A percentile compares a stretch with the other conserved stretches of the same genome.
Conservation (phyloP, 495 filamentous ascomycete species). For the Alectoria sarmentosa region DNA sequence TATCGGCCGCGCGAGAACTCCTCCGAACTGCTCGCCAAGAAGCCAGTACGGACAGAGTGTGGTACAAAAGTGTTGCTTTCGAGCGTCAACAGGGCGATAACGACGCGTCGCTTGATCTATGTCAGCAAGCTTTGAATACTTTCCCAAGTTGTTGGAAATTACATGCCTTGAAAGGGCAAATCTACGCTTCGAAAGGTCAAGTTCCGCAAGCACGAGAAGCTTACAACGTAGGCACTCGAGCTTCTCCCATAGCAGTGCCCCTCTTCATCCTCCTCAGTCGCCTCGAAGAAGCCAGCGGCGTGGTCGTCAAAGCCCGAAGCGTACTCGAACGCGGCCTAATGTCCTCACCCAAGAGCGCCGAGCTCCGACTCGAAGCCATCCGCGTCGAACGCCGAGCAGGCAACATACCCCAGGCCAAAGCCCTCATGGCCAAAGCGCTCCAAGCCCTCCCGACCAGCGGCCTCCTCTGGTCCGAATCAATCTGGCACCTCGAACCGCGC, state of each 20-base stretch:
- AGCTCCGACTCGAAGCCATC: slow-evolving; percentile 87
- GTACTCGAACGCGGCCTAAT: slow-evolving; percentile 87
- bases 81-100: slow-evolving; percentile 75
- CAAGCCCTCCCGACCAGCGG: slow-evolving; percentile 90
- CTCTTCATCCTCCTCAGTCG: slow-evolving; percentile 85
- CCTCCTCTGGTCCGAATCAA: slow-evolving; percentile 84
- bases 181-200: slow-evolving; percentile 76
- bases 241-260: slow-evolving; percentile 72
- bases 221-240: slow-evolving; percentile 81
- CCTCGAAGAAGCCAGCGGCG: slow-evolving; percentile 78
- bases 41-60: slow-evolving; percentile 90
- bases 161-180: slow-evolving; percentile 98
- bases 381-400: slow-evolving; percentile 86
- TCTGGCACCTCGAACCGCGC: slow-evolving; percentile 86
- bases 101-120: slow-evolving; percentile 76
- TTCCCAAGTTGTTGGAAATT: slow-evolving; percentile 84
- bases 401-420: slow-evolving; percentile 75
- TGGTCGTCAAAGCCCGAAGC: slow-evolving; percentile 82
- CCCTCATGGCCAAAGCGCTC: slow-evolving; percentile 83
- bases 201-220: slow-evolving; percentile 84
- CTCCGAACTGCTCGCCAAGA: slow-evolving; percentile 73
- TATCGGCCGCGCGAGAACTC: slow-evolving; percentile 71
- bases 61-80: slow-evolving; percentile 90
- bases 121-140: slow-evolving; percentile 77
- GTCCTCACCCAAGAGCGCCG: slow-evolving; percentile 71